Base-by-base conservation (phyloP, 208 protist genomes). In the Leishmania major region DNA sequence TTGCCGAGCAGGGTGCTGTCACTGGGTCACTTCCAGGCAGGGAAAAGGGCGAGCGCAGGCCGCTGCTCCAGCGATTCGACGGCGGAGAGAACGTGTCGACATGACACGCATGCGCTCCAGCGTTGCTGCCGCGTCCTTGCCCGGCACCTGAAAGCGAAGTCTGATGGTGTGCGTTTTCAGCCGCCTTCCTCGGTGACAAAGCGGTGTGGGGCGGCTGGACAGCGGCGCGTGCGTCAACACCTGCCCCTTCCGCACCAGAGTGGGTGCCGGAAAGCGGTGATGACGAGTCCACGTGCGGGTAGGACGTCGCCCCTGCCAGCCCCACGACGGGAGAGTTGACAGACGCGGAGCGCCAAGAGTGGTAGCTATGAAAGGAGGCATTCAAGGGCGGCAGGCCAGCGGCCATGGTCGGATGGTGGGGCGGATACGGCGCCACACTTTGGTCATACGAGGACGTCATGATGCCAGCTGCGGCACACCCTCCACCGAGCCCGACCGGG, bases 1-100 rank as follows among this genome's bases (percentile, higher is more conserved):
- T 76, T 43, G 47, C 7, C 17, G 72, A 76, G 49, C 59, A n/a
- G 31, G 72, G n/a, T 25, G 72, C 72, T 49, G 72, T 76, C 49
- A 76, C 72, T 3, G 72, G 72, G 72, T 76, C 72, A 28, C 59
- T 76, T 28, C 72, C 51, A 17, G 72, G 72, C 28, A 76, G 28
- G 0, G 72, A 76, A 49, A 76, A 62, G 0, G 72, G 72, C 31
- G 72, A 76, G 28, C 72, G 72, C 72, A 76, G 49, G 49, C 72
- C n/a, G 49, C 72, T 59, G 49, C 49, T 76, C n/a, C n/a, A 60
- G 1, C 51, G 72, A 60, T 60, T 76, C 45, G 31, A 25, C 51
- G 47, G 7, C 17, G 49, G 6, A 15, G 72, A 37, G 31, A 37
- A 28, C 72, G 31, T 60, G 5, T 62, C 31, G 15, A 15, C 47